Percentiles rank a stretch among this genome's conserved stretches.
Conservation (phyloP, 2,329 filamentous ascomycete species). For the Penicillium fuscoglaucum region DNA sequence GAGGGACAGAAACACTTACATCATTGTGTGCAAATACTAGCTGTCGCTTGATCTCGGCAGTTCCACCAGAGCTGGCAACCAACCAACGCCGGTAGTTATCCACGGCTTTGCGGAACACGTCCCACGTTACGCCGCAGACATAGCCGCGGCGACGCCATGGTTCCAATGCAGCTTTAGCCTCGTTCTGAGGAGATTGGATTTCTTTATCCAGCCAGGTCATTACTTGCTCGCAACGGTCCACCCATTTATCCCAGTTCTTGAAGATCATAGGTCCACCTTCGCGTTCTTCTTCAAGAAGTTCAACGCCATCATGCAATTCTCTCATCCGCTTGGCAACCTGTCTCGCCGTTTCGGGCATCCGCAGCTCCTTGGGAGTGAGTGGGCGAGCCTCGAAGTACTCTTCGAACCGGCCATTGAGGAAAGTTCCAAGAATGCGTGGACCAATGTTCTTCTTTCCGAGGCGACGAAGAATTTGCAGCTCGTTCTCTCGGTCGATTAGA, state of each 20-base stretch:
- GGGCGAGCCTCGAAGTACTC: conserved; percentile 86
- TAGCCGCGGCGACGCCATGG: conserved; percentile 70
- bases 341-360: conserved; percentile 77
- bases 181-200: conserved; percentile 52
- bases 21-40: conserved; percentile 98
- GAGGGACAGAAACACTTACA: conserved; percentile 57
- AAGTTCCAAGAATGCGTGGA: conserved; percentile 85
- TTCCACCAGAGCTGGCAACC: conserved; percentile 68
- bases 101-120: conserved; percentile 70
- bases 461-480: conserved; percentile 80
- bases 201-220: conserved; percentile 58
- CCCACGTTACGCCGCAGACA: conserved; percentile 83
- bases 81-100: conserved; percentile 76
- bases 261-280: conserved; percentile 79
- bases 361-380: conserved; percentile 73
- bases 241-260: conserved; percentile 94
- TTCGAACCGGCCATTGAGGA: conserved; percentile 92
- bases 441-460: conserved; percentile 91
- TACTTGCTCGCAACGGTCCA: conserved; percentile 60
- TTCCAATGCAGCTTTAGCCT: conserved; percentile 45
- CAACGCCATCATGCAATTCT: conserved; percentile 90
- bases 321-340: conserved; percentile 98
- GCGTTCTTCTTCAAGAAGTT: conserved; percentile 75
- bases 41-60: conserved; percentile 65
- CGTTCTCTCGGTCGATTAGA: conserved; percentile 88